phyloP scores from a whole-genome alignment of 768 basidiomycete species.

The Phanerochaete carnosa region DNA sequence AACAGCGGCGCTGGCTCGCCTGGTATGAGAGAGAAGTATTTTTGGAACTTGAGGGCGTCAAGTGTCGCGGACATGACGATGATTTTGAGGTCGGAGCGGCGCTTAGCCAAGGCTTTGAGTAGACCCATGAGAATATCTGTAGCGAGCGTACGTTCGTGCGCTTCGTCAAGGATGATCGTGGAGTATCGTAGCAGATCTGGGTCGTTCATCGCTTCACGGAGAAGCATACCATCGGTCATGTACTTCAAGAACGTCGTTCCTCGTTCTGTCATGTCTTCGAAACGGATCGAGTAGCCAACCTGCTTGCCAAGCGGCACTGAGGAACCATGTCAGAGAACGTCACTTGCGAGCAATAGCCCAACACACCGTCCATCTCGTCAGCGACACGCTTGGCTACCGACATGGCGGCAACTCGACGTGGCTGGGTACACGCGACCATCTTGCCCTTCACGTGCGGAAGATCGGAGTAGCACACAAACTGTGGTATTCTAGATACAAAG shows the following conservation, averaged over 20 bases:
- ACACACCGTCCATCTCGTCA: constrained; percentile 96
- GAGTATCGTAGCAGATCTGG: constrained; percentile 85
- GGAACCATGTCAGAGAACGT: constrained; percentile 7
- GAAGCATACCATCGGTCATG: constrained; percentile 99
- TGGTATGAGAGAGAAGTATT: constrained; percentile 64
- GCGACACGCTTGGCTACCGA: constrained; percentile 98
- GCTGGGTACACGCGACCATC: constrained; percentile 95
- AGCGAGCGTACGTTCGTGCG: constrained; percentile 95
- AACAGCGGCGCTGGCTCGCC: constrained; percentile 23
- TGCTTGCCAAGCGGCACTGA: constrained; percentile 89
- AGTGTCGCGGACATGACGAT: constrained; percentile 99
- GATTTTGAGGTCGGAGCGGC: constrained; percentile 87
- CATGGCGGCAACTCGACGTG: constrained; percentile 95
- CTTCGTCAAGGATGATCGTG: constrained; percentile 98
- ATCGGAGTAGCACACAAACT: constrained; percentile 93
- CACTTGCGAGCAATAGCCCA: background rate
- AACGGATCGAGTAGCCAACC: constrained; percentile 97
- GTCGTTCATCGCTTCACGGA: constrained; percentile 99
- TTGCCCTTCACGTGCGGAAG: constrained; percentile 87
- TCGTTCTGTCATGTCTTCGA: constrained; percentile 92
- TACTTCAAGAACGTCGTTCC: constrained; percentile 96
- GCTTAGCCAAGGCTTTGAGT: constrained; percentile 78
- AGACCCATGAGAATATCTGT: constrained; percentile 99
- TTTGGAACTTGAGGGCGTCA: constrained; percentile 94
- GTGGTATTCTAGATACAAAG: constrained; percentile 70